Evolutionary conservation across 2,329 filamentous ascomycete genomes (phyloP).

Genomic region (Ophiobolus disseminans): DNA sequence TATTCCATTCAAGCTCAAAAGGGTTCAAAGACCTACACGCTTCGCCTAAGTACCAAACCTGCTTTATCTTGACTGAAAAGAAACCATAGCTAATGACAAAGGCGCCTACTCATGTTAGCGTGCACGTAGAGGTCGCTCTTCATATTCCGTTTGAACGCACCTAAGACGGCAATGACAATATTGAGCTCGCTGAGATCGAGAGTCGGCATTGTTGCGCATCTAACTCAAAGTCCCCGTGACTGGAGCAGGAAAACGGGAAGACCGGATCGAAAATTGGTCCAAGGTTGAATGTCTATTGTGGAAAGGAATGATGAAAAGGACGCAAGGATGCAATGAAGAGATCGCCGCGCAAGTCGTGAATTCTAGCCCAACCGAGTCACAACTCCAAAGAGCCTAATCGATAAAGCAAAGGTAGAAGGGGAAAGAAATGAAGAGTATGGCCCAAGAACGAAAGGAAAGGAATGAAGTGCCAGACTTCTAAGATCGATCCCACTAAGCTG

Average conservation of each 20-base stretch:
- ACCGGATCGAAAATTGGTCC: too few relatives aligned
- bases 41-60: slow-evolving; percentile 62
- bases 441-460: neutral
- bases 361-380: too few relatives aligned
- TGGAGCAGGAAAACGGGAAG: neutral
- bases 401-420: neutral
- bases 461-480: neutral
- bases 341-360: slow-evolving; percentile 7
- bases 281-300: too few relatives aligned
- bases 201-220: slow-evolving; percentile 49
- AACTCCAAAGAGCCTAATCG: too few relatives aligned
- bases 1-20: too few relatives aligned
- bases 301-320: too few relatives aligned
- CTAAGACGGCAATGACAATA: slow-evolving; percentile 56
- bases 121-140: neutral
- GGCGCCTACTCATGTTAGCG: slow-evolving; percentile 41
- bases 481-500: too few relatives aligned
- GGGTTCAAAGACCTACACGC: too few relatives aligned
- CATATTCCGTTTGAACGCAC: slow-evolving; percentile 41
- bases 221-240: neutral
- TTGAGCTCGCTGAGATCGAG: slow-evolving; percentile 62
- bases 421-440: neutral
- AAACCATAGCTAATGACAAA: slow-evolving; percentile 60
- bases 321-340: neutral
- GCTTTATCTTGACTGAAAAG: slow-evolving; percentile 62